Conservation (phyloP, 768 basidiomycete genomes). For the Leccinum subgranulosum region DNA sequence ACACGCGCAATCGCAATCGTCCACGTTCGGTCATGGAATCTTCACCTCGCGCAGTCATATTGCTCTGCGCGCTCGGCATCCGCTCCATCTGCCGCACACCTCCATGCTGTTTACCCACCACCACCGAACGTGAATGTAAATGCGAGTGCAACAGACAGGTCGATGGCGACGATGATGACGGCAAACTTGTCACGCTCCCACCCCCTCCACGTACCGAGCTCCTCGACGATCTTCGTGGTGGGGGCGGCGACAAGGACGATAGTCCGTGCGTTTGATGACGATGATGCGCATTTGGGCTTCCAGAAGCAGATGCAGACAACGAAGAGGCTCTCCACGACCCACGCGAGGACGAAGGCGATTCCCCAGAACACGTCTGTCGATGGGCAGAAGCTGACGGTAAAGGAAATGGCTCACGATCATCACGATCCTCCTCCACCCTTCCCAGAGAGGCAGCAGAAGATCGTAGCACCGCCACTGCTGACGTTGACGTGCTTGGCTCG, state of each 20-base stretch:
- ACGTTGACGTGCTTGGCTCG: not conserved
- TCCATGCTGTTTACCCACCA: constrained; percentile 6
- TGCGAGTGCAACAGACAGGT: not conserved
- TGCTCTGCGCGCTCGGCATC: constrained; percentile 25
- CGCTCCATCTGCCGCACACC: constrained; percentile 18
- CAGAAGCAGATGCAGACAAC: constrained; percentile 24
- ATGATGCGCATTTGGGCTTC: constrained; percentile 42
- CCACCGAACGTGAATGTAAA: not conserved
- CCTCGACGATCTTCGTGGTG: constrained; percentile 19
- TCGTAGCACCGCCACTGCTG: not conserved
- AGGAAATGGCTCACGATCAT: constrained; percentile 6
- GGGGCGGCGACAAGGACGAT: constrained; percentile 21
- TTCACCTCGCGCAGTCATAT: constrained; percentile 27
- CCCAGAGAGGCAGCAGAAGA: constrained; percentile 17
- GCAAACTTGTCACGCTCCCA: constrained; percentile 4
- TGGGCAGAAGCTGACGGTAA: constrained; percentile 1
- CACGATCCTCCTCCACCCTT: constrained; percentile 6
- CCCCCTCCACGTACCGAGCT: constrained; percentile 11
- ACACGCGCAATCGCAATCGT: not conserved
- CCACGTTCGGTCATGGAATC: not conserved
- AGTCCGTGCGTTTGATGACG: not conserved
- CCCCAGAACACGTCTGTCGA: constrained; percentile 10
- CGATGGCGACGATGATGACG: not conserved
- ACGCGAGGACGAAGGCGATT: constrained; percentile 15
- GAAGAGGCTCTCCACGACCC: constrained; percentile 46